phyloP scores from a whole-genome alignment of 73 alveolate species.

The Paramecium biaurelia region DNA sequence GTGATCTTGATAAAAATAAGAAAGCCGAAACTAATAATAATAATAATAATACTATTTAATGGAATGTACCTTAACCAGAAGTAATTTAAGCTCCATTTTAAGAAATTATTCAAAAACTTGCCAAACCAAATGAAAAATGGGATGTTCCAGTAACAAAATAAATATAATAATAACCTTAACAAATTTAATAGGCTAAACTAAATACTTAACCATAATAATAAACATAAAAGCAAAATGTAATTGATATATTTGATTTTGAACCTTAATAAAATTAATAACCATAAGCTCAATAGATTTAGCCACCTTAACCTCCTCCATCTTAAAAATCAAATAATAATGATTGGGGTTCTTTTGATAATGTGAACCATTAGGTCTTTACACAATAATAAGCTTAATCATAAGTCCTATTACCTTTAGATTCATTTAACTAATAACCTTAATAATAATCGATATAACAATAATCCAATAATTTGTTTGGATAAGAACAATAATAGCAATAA shows the following conservation, averaged over 20 bases:
- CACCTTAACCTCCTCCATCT: background rate
- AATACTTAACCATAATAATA: background rate
- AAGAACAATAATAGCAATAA: background rate
- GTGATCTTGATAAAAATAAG: background rate
- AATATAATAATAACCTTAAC: background rate
- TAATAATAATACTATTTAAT: background rate
- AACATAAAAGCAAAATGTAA: background rate
- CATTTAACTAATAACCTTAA: background rate
- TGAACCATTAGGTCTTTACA: background rate
- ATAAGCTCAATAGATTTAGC: background rate
- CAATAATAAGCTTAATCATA: background rate
- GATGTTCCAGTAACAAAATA: slow-evolving; percentile 21
- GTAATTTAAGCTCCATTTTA: background rate
- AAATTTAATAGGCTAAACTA: background rate
- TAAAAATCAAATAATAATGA: background rate
- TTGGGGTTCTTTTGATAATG: background rate
- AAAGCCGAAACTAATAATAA: background rate
- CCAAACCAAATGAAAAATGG: slow-evolving; percentile 38
- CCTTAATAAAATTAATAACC: background rate
- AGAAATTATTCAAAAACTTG: background rate
- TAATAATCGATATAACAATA: background rate
- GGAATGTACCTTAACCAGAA: background rate
- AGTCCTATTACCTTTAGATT: background rate
- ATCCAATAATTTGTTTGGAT: background rate
- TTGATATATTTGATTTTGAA: background rate